A percentile compares a stretch with the other conserved stretches of the same genome.
These are phyloP conservation scores for Yamadazyma dendronema DNA, from an alignment of 1,139 yeast genomes.

Conservation along the genomic window DNA sequence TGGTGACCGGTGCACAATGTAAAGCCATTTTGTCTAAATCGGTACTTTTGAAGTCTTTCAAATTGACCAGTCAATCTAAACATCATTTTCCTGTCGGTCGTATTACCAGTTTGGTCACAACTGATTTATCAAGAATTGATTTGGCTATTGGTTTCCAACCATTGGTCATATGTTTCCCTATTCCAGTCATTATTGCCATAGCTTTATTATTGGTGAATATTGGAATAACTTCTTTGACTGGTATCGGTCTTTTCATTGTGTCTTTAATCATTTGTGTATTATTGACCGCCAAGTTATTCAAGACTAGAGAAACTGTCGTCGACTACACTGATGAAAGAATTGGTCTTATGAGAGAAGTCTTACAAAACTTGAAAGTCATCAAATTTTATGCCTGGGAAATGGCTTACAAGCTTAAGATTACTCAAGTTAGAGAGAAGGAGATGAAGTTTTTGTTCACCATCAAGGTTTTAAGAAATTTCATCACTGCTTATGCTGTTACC, in stretches of 20 bases:
- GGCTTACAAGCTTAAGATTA: slow-evolving; percentile 39
- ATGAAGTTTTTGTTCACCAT: slow-evolving; percentile 44
- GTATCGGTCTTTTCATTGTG: slow-evolving; percentile 41
- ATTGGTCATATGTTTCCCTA: slow-evolving; percentile 43
- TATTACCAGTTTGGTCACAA: slow-evolving; percentile 43
- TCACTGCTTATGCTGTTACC: slow-evolving; percentile 48
- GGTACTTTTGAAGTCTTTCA: slow-evolving; percentile 39
- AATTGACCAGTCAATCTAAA: slow-evolving; percentile 33
- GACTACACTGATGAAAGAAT: slow-evolving; percentile 43
- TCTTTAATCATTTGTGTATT: slow-evolving; percentile 40
- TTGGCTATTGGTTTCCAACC: slow-evolving; percentile 49
- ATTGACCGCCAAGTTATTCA: slow-evolving; percentile 35
- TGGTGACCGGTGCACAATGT: slow-evolving; percentile 48
- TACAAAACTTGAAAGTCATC: slow-evolving; percentile 41
- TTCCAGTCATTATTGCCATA: slow-evolving; percentile 42
- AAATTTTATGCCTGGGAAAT: slow-evolving; percentile 50
- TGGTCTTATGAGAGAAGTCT: slow-evolving; percentile 44
- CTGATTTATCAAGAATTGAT: slow-evolving; percentile 47
- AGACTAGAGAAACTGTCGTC: slow-evolving; percentile 40
- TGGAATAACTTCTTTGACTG: slow-evolving; percentile 44
- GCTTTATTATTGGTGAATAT: slow-evolving; percentile 33
- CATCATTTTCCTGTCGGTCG: slow-evolving; percentile 39
- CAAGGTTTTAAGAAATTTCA: slow-evolving; percentile 43
- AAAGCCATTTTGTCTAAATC: slow-evolving; percentile 43
- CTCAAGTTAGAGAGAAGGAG: slow-evolving; percentile 36